phyloP scores from a whole-genome alignment of 2,329 filamentous ascomycete species.

The Aspergillus neoniger region DNA sequence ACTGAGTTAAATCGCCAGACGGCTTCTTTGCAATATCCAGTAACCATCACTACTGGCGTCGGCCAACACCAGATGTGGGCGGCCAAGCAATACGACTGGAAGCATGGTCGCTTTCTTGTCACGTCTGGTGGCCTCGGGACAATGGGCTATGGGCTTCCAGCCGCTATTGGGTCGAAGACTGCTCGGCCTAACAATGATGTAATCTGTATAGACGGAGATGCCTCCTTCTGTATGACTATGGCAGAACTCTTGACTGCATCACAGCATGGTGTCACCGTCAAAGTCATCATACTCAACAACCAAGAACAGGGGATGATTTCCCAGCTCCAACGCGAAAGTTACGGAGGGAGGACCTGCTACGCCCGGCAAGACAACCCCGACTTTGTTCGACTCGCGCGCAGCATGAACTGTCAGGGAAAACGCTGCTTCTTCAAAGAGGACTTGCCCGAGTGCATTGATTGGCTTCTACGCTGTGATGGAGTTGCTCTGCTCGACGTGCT shows the following conservation, averaged over 20 bases:
- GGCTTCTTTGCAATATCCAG: constrained; percentile 71
- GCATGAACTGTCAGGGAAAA: constrained; percentile 6
- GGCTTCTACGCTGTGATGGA: background rate
- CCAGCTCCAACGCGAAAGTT: background rate
- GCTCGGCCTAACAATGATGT: constrained; percentile 75
- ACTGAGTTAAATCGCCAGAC: constrained; percentile 81
- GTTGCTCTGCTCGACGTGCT: background rate
- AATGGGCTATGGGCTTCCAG: constrained; percentile 94
- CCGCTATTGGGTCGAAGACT: constrained; percentile 91
- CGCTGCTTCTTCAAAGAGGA: background rate
- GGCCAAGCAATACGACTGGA: constrained; percentile 91
- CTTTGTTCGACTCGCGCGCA: background rate
- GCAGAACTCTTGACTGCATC: background rate
- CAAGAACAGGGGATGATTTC: background rate
- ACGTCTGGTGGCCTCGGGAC: constrained; percentile 90
- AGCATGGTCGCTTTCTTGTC: constrained; percentile 85
- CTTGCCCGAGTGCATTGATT: background rate
- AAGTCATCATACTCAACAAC: background rate
- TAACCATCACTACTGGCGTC: constrained; percentile 85
- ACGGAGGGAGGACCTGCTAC: background rate
- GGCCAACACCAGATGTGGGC: constrained; percentile 99
- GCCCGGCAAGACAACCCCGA: background rate
- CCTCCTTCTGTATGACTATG: constrained; percentile 69
- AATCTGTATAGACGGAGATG: constrained; percentile 92
- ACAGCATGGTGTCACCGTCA: background rate